These are phyloP conservation scores for Brassica nigra DNA, from an alignment of 345 rosid genomes.

Conservation along the genomic window DNA sequence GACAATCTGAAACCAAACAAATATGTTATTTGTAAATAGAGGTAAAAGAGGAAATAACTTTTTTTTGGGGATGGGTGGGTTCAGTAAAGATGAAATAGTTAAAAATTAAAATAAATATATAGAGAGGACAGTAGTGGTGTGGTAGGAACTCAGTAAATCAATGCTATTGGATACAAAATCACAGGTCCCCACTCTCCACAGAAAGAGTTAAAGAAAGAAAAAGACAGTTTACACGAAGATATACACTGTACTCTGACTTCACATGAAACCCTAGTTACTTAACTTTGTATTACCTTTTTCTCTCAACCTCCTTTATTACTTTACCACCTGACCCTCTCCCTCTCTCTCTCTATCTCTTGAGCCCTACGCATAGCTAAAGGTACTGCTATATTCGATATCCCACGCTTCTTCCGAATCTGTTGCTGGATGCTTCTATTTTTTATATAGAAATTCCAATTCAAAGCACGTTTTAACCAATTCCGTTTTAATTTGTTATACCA, in stretches of 20 bases:
- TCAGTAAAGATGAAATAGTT: background rate
- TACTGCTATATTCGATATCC: conserved; percentile 30
- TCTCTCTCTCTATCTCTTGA: background rate
- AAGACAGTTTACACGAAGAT: conserved; percentile 44
- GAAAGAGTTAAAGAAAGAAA: conserved; percentile 16
- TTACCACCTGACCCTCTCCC: conserved; percentile 20
- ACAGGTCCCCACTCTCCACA: conserved; percentile 22
- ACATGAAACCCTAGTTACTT: conserved; percentile 41
- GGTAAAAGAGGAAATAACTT: conserved; percentile 22
- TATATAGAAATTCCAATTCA: background rate
- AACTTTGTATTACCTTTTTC: conserved; percentile 32
- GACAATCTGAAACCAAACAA: conserved; percentile 31
- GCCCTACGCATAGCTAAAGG: conserved; percentile 22
- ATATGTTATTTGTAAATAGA: conserved; percentile 5
- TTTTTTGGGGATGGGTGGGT: background rate
- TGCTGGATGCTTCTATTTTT: conserved; percentile 32
- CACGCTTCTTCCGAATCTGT: conserved; percentile 40
- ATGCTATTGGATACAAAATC: background rate
- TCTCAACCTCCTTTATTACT: conserved; percentile 20
- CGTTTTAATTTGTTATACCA: background rate
- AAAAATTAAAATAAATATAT: background rate
- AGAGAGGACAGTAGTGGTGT: background rate
- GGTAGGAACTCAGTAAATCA: conserved; percentile 33
- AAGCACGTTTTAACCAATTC: conserved; percentile 13
- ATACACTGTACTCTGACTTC: conserved; percentile 26